Percentiles rank a stretch among this genome's conserved stretches.
These are phyloP conservation scores for Tulasnella sp. DNA, from an alignment of 768 basidiomycete genomes.

Conservation along the genomic window DNA sequence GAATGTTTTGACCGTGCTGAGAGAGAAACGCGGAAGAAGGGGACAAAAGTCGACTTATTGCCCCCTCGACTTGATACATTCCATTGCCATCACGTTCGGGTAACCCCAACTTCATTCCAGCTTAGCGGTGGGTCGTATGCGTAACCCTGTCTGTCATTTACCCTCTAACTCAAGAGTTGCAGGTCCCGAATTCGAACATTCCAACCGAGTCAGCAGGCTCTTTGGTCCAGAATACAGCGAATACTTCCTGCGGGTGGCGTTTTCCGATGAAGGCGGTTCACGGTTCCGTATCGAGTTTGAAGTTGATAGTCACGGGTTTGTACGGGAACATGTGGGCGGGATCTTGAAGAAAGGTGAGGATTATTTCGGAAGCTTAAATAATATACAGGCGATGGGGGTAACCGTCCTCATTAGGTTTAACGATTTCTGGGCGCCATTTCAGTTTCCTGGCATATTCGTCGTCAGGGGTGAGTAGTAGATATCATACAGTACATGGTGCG, in stretches of 20 bases:
- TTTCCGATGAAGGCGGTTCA: conserved; percentile 13
- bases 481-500: conserved; percentile 23
- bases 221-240: conserved; percentile 6
- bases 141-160: neutral
- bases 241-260: conserved; percentile 13
- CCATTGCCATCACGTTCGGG: conserved; percentile 56
- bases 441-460: conserved; percentile 14
- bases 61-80: conserved; percentile 30
- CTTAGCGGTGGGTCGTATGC: conserved; percentile 40
- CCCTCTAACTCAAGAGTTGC: neutral
- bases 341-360: conserved; percentile 1
- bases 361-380: neutral
- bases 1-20: conserved; percentile 37
- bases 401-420: neutral
- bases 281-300: conserved; percentile 8
- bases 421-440: conserved; percentile 15
- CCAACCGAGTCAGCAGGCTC: conserved; percentile 7
- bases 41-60: neutral
- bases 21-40: conserved; percentile 13
- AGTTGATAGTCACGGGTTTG: conserved; percentile 6
- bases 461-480: neutral
- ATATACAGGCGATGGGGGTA: neutral
- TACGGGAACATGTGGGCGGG: neutral
- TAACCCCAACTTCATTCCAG: conserved; percentile 59
- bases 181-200: conserved; percentile 11